Conservation (phyloP, 345 rosid species). For the Heritiera littoralis region DNA sequence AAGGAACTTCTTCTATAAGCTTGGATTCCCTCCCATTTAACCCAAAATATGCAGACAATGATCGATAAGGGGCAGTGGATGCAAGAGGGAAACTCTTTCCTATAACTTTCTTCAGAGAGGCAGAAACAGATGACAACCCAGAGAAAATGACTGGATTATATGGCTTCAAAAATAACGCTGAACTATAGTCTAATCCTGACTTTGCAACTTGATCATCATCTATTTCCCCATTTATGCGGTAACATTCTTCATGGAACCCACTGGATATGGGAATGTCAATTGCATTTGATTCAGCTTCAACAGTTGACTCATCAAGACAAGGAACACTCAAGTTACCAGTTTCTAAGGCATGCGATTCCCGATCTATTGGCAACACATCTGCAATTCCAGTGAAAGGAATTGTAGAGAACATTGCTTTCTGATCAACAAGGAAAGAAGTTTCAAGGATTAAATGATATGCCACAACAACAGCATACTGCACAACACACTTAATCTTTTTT, state of each 20-base stretch:
- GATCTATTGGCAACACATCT: conserved; percentile 26
- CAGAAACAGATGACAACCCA: conserved; percentile 78
- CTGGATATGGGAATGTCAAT: conserved; percentile 50
- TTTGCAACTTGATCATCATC: conserved; percentile 34
- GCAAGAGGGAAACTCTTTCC: conserved; percentile 46
- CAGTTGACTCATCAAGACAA: conserved; percentile 32
- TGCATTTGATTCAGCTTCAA: conserved; percentile 29
- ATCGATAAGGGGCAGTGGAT: conserved; percentile 42
- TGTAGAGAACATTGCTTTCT: conserved; percentile 78
- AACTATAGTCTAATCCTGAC: conserved; percentile 36
- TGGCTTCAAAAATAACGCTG: conserved; percentile 59
- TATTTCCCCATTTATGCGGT: conserved; percentile 30
- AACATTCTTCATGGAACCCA: conserved; percentile 42
- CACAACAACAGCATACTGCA: conserved; percentile 62
- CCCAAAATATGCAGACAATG: conserved; percentile 65
- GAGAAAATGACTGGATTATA: conserved; percentile 75
- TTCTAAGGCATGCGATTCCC: conserved; percentile 32
- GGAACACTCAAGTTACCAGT: conserved; percentile 27
- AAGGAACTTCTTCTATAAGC: conserved; percentile 41
- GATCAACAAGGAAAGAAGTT: conserved; percentile 85
- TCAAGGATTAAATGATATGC: conserved; percentile 93
- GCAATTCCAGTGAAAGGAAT: conserved; percentile 42
- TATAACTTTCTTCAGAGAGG: conserved; percentile 65
- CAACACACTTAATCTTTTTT: conserved; percentile 79
- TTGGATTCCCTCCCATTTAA: conserved; percentile 36